A percentile compares a stretch with the other conserved stretches of the same genome.
phyloP scores from a whole-genome alignment of 805 yeast species.

The Candida sonorensis region DNA sequence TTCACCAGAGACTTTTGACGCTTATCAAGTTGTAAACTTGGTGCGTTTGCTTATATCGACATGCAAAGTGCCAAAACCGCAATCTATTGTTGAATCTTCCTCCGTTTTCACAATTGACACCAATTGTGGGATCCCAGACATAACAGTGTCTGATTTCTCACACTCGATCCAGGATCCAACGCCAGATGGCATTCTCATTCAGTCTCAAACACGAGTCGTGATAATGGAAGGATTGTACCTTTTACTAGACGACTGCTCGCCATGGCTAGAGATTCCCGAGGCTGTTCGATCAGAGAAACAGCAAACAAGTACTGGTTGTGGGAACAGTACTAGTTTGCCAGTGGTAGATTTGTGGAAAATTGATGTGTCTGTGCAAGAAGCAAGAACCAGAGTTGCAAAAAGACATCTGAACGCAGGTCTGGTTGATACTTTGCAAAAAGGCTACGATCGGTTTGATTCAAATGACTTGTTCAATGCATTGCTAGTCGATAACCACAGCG shows the following conservation, averaged over 20 bases:
- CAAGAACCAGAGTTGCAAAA: constrained; percentile 52
- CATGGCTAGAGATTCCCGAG: too few species aligned
- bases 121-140: constrained; percentile 24
- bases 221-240: constrained; percentile 76
- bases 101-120: too few species aligned
- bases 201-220: constrained; percentile 43
- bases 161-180: constrained; percentile 72
- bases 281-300: too few species aligned
- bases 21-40: constrained; percentile 35
- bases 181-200: constrained; percentile 41
- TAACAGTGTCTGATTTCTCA: constrained; percentile 64
- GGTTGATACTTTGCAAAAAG: constrained; percentile 39
- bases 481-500: constrained; percentile 13
- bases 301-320: too few species aligned
- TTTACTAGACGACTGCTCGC: constrained; percentile 40
- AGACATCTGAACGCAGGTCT: constrained; percentile 62
- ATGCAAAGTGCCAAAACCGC: constrained; percentile 12
- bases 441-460: constrained; percentile 39
- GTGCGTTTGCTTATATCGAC: constrained; percentile 25
- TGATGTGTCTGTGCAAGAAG: constrained; percentile 35
- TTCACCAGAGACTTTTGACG: constrained; percentile 81
- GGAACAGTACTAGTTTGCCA: constrained; percentile 6
- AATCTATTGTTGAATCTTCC: too few species aligned
- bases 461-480: constrained; percentile 65
- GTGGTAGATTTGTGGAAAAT: constrained; percentile 45